Percentiles rank a stretch among this genome's conserved stretches.
These are phyloP conservation scores for Phytopythium sindhum DNA, from an alignment of 352 stramenopile genomes.

Conservation along the genomic window DNA sequence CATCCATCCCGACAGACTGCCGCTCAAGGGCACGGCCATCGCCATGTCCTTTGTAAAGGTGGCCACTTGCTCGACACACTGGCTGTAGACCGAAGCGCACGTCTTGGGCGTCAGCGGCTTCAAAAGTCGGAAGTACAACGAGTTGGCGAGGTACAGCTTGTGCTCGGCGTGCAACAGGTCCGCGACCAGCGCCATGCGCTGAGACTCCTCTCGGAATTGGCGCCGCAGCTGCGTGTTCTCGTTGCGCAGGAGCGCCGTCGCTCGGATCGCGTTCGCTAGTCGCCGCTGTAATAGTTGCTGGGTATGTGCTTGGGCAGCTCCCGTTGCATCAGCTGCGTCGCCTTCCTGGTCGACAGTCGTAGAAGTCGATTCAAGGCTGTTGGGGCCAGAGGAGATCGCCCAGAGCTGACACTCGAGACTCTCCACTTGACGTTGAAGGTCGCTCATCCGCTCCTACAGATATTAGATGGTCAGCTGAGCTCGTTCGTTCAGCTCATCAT, in stretches of 20 bases:
- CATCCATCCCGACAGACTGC: slow-evolving; percentile 23
- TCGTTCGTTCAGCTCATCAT: neutral
- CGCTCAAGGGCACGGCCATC: slow-evolving; percentile 12
- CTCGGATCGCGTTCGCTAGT: neutral
- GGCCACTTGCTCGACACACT: slow-evolving; percentile 14
- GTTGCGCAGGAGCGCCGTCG: slow-evolving; percentile 11
- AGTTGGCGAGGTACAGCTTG: slow-evolving; percentile 28
- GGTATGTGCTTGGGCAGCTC: neutral
- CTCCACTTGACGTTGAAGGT: neutral
- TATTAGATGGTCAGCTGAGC: too few relatives aligned
- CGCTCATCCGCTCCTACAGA: neutral
- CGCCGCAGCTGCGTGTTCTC: slow-evolving; percentile 27
- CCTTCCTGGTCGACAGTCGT: neutral
- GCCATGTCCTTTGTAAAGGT: slow-evolving; percentile 8
- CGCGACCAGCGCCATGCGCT: slow-evolving; percentile 14
- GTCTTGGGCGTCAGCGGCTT: slow-evolving; percentile 20
- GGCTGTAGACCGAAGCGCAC: slow-evolving; percentile 15
- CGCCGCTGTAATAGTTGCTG: neutral
- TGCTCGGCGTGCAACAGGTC: slow-evolving; percentile 30
- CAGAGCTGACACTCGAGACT: neutral
- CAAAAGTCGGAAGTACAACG: slow-evolving; percentile 27
- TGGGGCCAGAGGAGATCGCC: neutral
- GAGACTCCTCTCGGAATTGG: slow-evolving; percentile 17
- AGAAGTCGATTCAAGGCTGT: neutral
- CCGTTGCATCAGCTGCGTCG: neutral